These are phyloP conservation scores for Trypanosoma cruzi DNA, from an alignment of 208 protist species.

Conservation along the genomic window DNA sequence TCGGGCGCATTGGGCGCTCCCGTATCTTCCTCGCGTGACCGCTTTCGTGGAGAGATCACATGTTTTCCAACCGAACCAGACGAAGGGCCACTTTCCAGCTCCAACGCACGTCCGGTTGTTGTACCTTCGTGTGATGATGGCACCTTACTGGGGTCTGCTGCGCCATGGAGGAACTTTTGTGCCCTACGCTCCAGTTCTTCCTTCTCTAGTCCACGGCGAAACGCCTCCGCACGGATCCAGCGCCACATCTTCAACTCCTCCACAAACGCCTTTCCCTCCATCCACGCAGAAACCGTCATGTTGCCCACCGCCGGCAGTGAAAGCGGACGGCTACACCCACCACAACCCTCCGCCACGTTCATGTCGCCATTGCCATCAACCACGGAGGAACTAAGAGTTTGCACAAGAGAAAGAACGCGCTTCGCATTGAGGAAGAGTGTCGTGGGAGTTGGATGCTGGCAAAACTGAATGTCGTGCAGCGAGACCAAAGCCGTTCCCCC, in stretches of 20 bases:
- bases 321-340: background rate
- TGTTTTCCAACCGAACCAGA: background rate
- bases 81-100: background rate
- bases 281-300: slow-evolving; percentile 59
- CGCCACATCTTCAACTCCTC: slow-evolving; percentile 90
- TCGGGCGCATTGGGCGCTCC: background rate
- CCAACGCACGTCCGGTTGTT: background rate
- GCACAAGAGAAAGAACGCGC: slow-evolving; percentile 58
- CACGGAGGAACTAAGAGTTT: slow-evolving; percentile 36
- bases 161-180: slow-evolving; percentile 27
- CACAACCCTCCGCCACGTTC: background rate
- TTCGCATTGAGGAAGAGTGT: slow-evolving; percentile 56
- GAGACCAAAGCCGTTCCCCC: slow-evolving; percentile 27
- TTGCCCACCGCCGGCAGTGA: slow-evolving; percentile 25
- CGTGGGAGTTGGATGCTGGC: slow-evolving; percentile 24
- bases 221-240: slow-evolving; percentile 67
- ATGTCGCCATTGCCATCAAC: background rate
- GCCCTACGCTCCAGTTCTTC: slow-evolving; percentile 27
- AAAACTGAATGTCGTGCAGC: slow-evolving; percentile 55
- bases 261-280: slow-evolving; percentile 80
- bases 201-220: slow-evolving; percentile 26
- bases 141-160: background rate
- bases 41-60: background rate
- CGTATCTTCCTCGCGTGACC: background rate
- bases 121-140: background rate